phyloP scores from a whole-genome alignment of 176 grass and related monocot species.

The Zea mays region Zm-B73-REFERENCE-NAM-5.0 NC_050096.1:282904501-282905000 shows the following conservation, averaged over 20 bases:
- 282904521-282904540: conserved; percentile 97
- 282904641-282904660: conserved; percentile 72
- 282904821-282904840: conserved; percentile 91
- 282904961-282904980: conserved; percentile 46
- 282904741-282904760: conserved; percentile 70
- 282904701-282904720: conserved; percentile 94
- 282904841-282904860: conserved; percentile 93
- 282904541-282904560: conserved; percentile 99
- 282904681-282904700: conserved; percentile 89
- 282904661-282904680: conserved; percentile 88
- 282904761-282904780: conserved; percentile 85
- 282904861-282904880: conserved; percentile 98
- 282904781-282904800: conserved; percentile 93
- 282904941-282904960: conserved; percentile 96
- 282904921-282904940: conserved; percentile 97
- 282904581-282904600: conserved; percentile 30
- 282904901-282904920: conserved; percentile 98
- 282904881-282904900: conserved; percentile 96
- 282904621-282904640: conserved; percentile 17
- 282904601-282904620: neutral
- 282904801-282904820: conserved; percentile 97
- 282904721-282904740: conserved; percentile 74
- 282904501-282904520: conserved; percentile 61
- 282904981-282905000: conserved; percentile 26
- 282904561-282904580: conserved; percentile 91